A percentile compares a stretch with the other conserved stretches of the same genome.
These are phyloP conservation scores for Pseudotsuga menziesii DNA, from an alignment of 75 land plant genomes.

Conservation along the genomic window DNA sequence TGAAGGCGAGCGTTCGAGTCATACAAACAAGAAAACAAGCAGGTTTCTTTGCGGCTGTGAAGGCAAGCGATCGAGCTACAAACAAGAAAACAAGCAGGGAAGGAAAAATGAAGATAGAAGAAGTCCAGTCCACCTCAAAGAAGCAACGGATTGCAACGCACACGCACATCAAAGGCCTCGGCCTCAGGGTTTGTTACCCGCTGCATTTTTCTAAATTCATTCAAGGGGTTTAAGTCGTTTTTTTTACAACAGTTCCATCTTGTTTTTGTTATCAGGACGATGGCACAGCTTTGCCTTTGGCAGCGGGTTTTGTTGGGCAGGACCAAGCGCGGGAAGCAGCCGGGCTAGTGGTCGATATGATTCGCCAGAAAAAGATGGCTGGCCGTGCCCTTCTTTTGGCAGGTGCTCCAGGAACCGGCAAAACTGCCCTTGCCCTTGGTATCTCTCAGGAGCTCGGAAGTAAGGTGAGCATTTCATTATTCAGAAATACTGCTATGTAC, in stretches of 20 bases:
- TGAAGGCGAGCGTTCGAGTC: too few species aligned
- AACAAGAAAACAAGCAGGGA: too few species aligned
- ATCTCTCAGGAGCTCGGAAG: slow-evolving; percentile 97
- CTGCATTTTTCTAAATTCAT: neutral
- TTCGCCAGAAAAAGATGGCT: slow-evolving; percentile 97
- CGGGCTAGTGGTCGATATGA: slow-evolving; percentile 96
- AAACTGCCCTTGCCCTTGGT: slow-evolving; percentile 94
- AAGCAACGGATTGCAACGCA: slow-evolving; percentile 92
- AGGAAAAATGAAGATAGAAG: slow-evolving; percentile 78
- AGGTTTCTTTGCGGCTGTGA: too few species aligned
- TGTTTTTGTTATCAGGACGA: slow-evolving; percentile 36
- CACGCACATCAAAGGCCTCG: slow-evolving; percentile 97
- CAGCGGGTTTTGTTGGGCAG: slow-evolving; percentile 95
- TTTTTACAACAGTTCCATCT: neutral
- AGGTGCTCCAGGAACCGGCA: slow-evolving; percentile 96
- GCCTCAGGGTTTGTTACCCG: slow-evolving; percentile 59
- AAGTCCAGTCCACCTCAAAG: slow-evolving; percentile 96
- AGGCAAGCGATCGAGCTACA: too few species aligned
- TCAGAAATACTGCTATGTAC: too few species aligned
- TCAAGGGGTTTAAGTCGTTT: neutral
- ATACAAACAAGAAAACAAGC: too few species aligned
- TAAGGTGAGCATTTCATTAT: slow-evolving; percentile 46
- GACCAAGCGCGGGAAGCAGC: slow-evolving; percentile 83
- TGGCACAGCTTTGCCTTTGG: slow-evolving; percentile 76
- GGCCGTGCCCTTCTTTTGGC: slow-evolving; percentile 93